Evolutionary conservation across 768 basidiomycete genomes (phyloP), one percentile per base, ranked within the genome.

Genomic region (Phallus indusiatus): DNA sequence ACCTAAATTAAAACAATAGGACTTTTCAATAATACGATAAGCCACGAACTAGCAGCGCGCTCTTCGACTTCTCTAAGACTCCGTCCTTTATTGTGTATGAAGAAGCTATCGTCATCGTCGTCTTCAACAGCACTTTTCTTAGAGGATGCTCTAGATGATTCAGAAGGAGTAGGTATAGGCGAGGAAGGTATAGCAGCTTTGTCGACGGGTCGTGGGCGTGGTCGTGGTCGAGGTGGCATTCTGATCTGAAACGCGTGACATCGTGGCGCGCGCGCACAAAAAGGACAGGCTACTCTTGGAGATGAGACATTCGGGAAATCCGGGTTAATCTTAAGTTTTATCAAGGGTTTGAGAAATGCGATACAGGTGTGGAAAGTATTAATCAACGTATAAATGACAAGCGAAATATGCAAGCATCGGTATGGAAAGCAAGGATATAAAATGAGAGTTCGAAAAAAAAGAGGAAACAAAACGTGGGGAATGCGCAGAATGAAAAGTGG

Each of bases 101-200:
- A 90, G 69, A 81, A 74, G 16, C 79, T 81, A 68, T 90, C 87
- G 53, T 81, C 81, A 59, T 88, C 84, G 11, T 78, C 68, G 20
- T 73, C 70, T 52, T 72, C 69, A 18, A 69, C 48, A 50, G 46
- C 63, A 10, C 36, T 56, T 56, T 35, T 62, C 46, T 56, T 61
- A 35, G 55, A 54, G 54, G 63, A 57, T 11, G 37, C 35, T 20
- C 64, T 59, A 9, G 61, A 47, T 12, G 52, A 48, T 28, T 36
- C 46, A 14, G 61, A n/a, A 17, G 22, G 33, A n/a, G 46, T 60
- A 8, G 55, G 56, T 34, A 64, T 53, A 14, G 54, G 52, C 3
- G 63, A 51, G 9, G 59, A 60, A 14, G 60, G 59, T 18, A 63
- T 48, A 16, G 60, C 34, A 12, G 68, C 18, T 54, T 70, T 75